Evolutionary conservation across 306 rosid species (phyloP).

Genomic region (Inga leiocalycina): DNA sequence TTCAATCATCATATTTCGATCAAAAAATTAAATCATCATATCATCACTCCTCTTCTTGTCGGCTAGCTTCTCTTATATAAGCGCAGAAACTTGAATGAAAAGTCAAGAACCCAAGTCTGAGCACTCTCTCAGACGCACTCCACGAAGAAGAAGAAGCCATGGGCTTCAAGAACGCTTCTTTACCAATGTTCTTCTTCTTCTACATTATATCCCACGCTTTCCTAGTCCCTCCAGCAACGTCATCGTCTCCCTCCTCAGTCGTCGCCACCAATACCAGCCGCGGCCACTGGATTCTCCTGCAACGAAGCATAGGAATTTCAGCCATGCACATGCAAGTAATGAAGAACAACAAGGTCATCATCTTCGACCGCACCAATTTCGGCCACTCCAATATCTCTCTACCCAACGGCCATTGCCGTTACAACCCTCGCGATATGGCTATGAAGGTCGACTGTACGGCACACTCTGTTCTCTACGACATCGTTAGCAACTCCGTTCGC

Average conservation of each 20-base stretch:
- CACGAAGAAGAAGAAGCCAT: conserved; percentile 20
- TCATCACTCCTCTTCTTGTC: neutral
- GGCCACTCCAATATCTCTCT: conserved; percentile 79
- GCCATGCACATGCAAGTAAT: conserved; percentile 97
- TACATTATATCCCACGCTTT: neutral
- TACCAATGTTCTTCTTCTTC: conserved; percentile 9
- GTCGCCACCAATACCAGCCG: conserved; percentile 25
- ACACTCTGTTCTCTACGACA: conserved; percentile 71
- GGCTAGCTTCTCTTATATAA: neutral
- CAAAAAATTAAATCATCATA: neutral
- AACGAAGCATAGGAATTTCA: conserved; percentile 64
- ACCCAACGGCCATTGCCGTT: conserved; percentile 38
- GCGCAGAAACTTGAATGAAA: neutral
- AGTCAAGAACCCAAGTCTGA: neutral
- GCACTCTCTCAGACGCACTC: neutral
- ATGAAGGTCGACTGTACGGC: conserved; percentile 76
- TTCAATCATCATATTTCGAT: too few relatives aligned
- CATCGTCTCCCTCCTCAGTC: neutral
- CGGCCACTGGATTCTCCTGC: conserved; percentile 64
- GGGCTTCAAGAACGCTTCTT: conserved; percentile 58
- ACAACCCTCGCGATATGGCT: conserved; percentile 32
- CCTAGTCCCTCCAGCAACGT: neutral
- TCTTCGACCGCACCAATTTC: conserved; percentile 75
- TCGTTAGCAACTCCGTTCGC: conserved; percentile 47
- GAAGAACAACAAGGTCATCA: conserved; percentile 60